These are phyloP conservation scores for Penicillium silybi DNA, from an alignment of 495 filamentous ascomycete genomes.

Conservation along the genomic window DNA sequence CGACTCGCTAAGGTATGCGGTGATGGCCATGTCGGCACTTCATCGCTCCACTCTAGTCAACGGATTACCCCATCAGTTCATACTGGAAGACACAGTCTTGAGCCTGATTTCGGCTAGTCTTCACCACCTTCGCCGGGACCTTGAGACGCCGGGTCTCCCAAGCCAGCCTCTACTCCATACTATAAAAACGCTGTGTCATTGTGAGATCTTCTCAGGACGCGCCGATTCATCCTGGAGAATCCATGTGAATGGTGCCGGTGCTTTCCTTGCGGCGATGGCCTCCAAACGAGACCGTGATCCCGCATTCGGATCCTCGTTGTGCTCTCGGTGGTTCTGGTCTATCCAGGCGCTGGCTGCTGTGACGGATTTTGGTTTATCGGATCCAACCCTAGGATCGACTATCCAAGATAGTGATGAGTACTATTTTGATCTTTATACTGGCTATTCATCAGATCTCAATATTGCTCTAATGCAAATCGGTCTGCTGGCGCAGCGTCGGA, in stretches of 20 bases:
- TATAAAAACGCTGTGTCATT: slow-evolving; percentile 14
- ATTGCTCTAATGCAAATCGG: slow-evolving; percentile 10
- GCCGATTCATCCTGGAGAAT: slow-evolving; percentile 12
- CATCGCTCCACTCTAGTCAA: slow-evolving; percentile 12
- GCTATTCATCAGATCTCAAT: slow-evolving; percentile 16
- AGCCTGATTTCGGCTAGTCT: slow-evolving; percentile 9
- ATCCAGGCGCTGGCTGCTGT: slow-evolving; percentile 11
- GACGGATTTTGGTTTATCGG: slow-evolving; percentile 7
- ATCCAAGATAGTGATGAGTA: slow-evolving; percentile 2
- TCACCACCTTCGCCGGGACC: slow-evolving; percentile 7
- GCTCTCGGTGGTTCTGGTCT: slow-evolving; percentile 16
- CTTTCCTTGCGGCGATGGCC: slow-evolving; percentile 2
- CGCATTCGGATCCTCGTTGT: slow-evolving; percentile 9
- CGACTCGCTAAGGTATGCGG: slow-evolving; percentile 12
- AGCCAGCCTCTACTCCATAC: slow-evolving; percentile 13
- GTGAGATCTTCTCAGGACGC: slow-evolving; percentile 15
- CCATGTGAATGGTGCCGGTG: slow-evolving; percentile 16
- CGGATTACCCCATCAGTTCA: slow-evolving; percentile 3
- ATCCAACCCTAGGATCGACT: not conserved
- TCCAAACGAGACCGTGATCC: not conserved
- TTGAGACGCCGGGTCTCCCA: slow-evolving; percentile 2
- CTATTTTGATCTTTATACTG: slow-evolving; percentile 13
- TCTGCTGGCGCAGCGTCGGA: not conserved
- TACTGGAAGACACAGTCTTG: slow-evolving; percentile 6
- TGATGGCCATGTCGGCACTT: slow-evolving; percentile 13